phyloP scores from a whole-genome alignment of 2,329 filamentous ascomycete genomes.

The Pseudogymnoascus sp. region DNA sequence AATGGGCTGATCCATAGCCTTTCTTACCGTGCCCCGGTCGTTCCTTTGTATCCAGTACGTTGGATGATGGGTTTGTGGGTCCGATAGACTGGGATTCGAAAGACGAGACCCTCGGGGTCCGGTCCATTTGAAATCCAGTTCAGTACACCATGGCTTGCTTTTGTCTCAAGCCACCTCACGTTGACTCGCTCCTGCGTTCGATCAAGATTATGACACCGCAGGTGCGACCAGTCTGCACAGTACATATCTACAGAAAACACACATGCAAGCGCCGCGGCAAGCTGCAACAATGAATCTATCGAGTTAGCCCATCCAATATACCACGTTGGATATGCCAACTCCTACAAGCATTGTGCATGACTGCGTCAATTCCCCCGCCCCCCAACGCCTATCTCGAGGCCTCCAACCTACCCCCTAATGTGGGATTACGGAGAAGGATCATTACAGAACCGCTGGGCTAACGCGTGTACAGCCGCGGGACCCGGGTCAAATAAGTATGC shows the following conservation, averaged over 20 bases:
- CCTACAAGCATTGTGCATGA: slow-evolving; percentile 5
- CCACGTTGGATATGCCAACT: slow-evolving; percentile 11
- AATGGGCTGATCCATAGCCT: neutral
- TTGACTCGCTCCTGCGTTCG: neutral
- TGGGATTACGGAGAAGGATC: slow-evolving; percentile 3
- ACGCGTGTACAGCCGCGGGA: slow-evolving; percentile 8
- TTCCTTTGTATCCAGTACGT: slow-evolving; percentile 10
- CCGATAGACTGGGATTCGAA: neutral
- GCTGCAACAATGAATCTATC: neutral
- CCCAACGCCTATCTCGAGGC: neutral
- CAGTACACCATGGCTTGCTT: neutral
- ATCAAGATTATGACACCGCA: neutral
- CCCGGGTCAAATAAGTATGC: neutral
- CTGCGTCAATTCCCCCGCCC: neutral
- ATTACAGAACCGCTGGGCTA: slow-evolving; percentile 10
- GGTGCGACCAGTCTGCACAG: neutral
- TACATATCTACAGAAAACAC: neutral
- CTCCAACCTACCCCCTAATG: neutral
- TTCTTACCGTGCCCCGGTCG: neutral
- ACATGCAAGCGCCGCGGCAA: slow-evolving; percentile 10
- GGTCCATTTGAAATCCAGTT: neutral
- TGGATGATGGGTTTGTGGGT: slow-evolving; percentile 7
- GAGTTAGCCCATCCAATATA: slow-evolving; percentile 7
- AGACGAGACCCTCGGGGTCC: slow-evolving; percentile 3
- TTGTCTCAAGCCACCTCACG: neutral